Evolutionary conservation across 208 protist genomes (phyloP).

Genomic region (Porcisia hertigi): DNA sequence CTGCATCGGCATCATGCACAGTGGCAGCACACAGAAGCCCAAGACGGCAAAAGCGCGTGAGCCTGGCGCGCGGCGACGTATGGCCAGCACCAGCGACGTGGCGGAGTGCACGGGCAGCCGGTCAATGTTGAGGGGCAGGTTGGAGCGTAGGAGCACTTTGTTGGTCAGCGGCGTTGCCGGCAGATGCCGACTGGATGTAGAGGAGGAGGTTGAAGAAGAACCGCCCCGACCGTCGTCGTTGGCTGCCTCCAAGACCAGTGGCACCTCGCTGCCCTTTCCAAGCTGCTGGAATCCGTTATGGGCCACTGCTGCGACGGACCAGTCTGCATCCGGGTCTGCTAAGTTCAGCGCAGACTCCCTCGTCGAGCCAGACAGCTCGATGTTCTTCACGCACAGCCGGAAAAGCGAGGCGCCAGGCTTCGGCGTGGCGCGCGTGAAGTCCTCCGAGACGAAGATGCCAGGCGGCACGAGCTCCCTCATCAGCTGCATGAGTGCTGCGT

Average conservation of each 20-base stretch:
- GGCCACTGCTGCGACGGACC: conserved; percentile 80
- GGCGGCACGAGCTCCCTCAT: conserved; percentile 79
- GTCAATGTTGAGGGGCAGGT: conserved; percentile 67
- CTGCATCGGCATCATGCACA: conserved; percentile 89
- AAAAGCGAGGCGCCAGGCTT: conserved; percentile 48
- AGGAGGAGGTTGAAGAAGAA: conserved; percentile 23
- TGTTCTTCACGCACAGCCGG: conserved; percentile 51
- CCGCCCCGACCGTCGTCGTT: background rate
- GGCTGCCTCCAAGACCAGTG: conserved; percentile 38
- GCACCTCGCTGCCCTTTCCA: conserved; percentile 70
- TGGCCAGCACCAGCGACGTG: conserved; percentile 84
- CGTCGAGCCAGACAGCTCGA: conserved; percentile 56
- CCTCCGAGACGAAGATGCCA: conserved; percentile 73
- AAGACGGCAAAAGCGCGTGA: conserved; percentile 52
- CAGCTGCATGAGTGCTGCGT: conserved; percentile 43
- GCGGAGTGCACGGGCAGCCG: conserved; percentile 77
- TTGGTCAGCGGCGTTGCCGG: background rate
- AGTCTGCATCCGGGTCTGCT: conserved; percentile 50
- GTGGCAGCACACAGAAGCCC: conserved; percentile 87
- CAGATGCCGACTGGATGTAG: background rate
- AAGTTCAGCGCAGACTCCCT: conserved; percentile 43
- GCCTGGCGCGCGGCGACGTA: conserved; percentile 55
- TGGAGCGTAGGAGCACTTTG: conserved; percentile 47
- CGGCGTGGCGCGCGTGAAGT: conserved; percentile 67
- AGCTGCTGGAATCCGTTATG: conserved; percentile 91